Base-by-base conservation (phyloP, 345 rosid species). In the Eucalyptus curtisii region DNA sequence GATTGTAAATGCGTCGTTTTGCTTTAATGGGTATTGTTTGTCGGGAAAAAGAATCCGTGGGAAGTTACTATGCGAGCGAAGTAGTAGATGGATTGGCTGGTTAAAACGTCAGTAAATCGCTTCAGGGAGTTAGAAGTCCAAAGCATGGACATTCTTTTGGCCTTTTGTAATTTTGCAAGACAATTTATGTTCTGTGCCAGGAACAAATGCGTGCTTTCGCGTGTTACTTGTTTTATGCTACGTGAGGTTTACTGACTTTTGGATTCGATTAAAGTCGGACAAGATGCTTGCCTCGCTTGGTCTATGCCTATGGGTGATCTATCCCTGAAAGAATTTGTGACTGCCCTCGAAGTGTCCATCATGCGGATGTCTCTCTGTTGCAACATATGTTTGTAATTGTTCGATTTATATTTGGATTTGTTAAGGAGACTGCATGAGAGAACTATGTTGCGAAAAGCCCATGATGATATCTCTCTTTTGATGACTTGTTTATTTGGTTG, bases 41-140 rank as follows among this genome's bases (percentile, higher is more conserved):
- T 40, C 3, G 84, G 84, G 5, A 40, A 40, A 76, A 76, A 3
- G 45, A 20, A n/a, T 40, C 8, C 27, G 12, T 76, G 45, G 82
- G 45, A 76, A 76, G 8, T 37, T 76, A 0, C 8, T 20, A 6
- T 10, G 5, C 3, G 27, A 37, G 82, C 24, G 45, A 40, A 37
- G 27, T 37, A 6, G 47, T 20, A 0, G 82, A 37, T 76, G 47
- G 84, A 40, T 20, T 76, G 47, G 84, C 24, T 22, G 84, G 8
- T 40, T 76, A 22, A 47, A 40, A 76, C 84, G 13, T 22, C 84
- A 2, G 47, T 6, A 40, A 1, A 40, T 22, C 12, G 30, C 16
- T 76, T 22, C 4, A 30, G 47, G 15, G 0, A 9, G 0, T 42
- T 0, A 22, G 47, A 40, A 22, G 13, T 76, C 20, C 25, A 2